Evolutionary conservation across 2,329 filamentous ascomycete genomes (phyloP).

Genomic region (Diaporthe sp.): DNA sequence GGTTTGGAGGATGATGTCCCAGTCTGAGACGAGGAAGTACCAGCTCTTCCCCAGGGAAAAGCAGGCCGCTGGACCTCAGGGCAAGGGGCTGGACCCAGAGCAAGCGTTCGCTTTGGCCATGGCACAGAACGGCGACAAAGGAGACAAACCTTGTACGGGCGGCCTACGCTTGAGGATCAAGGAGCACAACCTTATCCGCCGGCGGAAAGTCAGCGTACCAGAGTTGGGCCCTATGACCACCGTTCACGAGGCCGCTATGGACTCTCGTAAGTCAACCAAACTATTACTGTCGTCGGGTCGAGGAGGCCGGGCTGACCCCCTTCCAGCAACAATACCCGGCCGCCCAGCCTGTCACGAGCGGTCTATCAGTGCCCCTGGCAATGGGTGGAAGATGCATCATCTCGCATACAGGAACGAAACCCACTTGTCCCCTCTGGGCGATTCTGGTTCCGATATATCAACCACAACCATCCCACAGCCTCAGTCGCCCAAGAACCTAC

Average conservation of each 20-base stretch:
- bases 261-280: constrained; percentile 72
- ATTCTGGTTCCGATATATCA: constrained; percentile 34
- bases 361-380: constrained; percentile 72
- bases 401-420: constrained; percentile 46
- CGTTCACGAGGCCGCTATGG: constrained; percentile 76
- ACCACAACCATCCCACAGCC: constrained; percentile 52
- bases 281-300: constrained; percentile 29
- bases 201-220: constrained; percentile 75
- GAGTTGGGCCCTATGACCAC: constrained; percentile 78
- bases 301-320: constrained; percentile 43
- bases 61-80: constrained; percentile 57
- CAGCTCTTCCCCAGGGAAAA: constrained; percentile 72
- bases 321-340: constrained; percentile 75
- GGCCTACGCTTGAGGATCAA: constrained; percentile 68
- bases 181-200: constrained; percentile 68
- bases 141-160: constrained; percentile 56
- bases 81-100: constrained; percentile 65
- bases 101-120: constrained; percentile 62
- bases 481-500: constrained; percentile 67
- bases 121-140: constrained; percentile 55
- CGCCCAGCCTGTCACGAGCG: constrained; percentile 75
- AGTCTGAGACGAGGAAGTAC: constrained; percentile 69
- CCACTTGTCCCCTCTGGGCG: constrained; percentile 21
- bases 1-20: constrained; percentile 73
- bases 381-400: constrained; percentile 62